Evolutionary conservation across 1,284 basidiomycete species (phyloP).

Genomic region (Leccinum griseonigrum): DNA sequence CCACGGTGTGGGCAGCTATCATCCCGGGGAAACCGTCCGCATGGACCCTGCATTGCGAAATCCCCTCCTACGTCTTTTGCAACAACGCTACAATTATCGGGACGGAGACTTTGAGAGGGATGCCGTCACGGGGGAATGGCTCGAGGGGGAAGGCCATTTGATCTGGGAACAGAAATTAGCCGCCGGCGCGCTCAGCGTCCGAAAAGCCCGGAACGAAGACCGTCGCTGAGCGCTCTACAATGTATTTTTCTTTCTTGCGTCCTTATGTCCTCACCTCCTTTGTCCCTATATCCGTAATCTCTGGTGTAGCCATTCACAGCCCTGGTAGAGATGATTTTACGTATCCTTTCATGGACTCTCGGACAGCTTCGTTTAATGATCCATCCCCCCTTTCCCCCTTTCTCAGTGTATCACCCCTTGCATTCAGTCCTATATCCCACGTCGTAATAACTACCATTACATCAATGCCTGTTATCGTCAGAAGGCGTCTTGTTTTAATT

Average conservation of each 20-base stretch:
- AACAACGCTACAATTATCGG: slow-evolving; percentile 71
- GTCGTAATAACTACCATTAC: slow-evolving; percentile 29
- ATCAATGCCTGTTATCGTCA: slow-evolving; percentile 21
- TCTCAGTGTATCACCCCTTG: slow-evolving; percentile 23
- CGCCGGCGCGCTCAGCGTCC: slow-evolving; percentile 37
- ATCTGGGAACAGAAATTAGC: slow-evolving; percentile 60
- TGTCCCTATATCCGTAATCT: slow-evolving; percentile 3
- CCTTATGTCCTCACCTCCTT: background rate
- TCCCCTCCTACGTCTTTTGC: slow-evolving; percentile 66
- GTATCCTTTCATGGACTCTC: slow-evolving; percentile 24
- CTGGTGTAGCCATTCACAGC: slow-evolving; percentile 11
- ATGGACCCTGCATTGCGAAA: slow-evolving; percentile 84
- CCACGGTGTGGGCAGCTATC: slow-evolving; percentile 74
- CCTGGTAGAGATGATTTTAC: slow-evolving; percentile 25
- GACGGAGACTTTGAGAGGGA: slow-evolving; percentile 82
- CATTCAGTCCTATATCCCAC: slow-evolving; percentile 19
- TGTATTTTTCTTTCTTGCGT: background rate
- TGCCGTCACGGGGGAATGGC: slow-evolving; percentile 57
- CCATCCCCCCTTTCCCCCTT: slow-evolving; percentile 1
- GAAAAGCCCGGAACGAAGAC: slow-evolving; percentile 35
- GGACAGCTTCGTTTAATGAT: slow-evolving; percentile 24
- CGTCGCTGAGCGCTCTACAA: slow-evolving; percentile 23
- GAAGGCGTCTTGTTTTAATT: slow-evolving; percentile 18
- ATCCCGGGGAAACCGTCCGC: slow-evolving; percentile 77
- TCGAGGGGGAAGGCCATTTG: slow-evolving; percentile 57